These are phyloP conservation scores for Boletus sp. DNA, from an alignment of 1,284 basidiomycete genomes.

Conservation along the genomic window DNA sequence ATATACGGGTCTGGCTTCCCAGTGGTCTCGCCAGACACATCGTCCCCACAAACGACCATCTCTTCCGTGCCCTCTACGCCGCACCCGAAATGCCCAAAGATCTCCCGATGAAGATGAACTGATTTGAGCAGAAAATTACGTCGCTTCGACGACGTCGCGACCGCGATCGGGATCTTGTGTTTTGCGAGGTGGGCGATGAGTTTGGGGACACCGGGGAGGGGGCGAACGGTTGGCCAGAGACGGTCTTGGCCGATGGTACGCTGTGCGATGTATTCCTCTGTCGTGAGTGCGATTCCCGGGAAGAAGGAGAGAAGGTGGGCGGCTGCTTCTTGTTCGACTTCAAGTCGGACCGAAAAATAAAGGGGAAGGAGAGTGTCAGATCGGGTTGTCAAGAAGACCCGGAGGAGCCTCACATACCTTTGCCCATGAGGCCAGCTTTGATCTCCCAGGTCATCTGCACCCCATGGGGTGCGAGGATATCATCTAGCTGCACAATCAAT, in stretches of 20 bases:
- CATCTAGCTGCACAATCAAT: slow-evolving; percentile 35
- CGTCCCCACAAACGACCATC: slow-evolving; percentile 66
- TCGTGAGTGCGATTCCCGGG: slow-evolving; percentile 59
- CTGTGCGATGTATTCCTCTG: slow-evolving; percentile 54
- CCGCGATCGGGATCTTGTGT: slow-evolving; percentile 66
- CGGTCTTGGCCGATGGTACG: slow-evolving; percentile 57
- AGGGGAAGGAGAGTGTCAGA: not conserved
- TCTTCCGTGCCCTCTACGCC: slow-evolving; percentile 34
- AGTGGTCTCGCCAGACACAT: slow-evolving; percentile 40
- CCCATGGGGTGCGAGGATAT: slow-evolving; percentile 67
- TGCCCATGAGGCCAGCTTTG: slow-evolving; percentile 80
- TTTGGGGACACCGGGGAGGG: slow-evolving; percentile 64
- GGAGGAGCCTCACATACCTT: too few relatives aligned
- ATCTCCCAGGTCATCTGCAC: slow-evolving; percentile 80
- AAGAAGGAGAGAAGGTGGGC: slow-evolving; percentile 70
- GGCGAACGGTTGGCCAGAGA: slow-evolving; percentile 61
- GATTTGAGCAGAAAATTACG: slow-evolving; percentile 66
- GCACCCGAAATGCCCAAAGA: slow-evolving; percentile 42
- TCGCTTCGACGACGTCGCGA: slow-evolving; percentile 69
- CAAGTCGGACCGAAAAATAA: too few relatives aligned
- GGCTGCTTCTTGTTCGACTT: slow-evolving; percentile 64
- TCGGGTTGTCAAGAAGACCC: too few relatives aligned
- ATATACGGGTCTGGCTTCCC: slow-evolving; percentile 76
- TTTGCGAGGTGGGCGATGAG: slow-evolving; percentile 63
- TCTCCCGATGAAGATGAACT: slow-evolving; percentile 47